Evolutionary conservation across 225 moss, liverwort and hornwort species (phyloP).

Genomic region (Climacium dendroides): DNA sequence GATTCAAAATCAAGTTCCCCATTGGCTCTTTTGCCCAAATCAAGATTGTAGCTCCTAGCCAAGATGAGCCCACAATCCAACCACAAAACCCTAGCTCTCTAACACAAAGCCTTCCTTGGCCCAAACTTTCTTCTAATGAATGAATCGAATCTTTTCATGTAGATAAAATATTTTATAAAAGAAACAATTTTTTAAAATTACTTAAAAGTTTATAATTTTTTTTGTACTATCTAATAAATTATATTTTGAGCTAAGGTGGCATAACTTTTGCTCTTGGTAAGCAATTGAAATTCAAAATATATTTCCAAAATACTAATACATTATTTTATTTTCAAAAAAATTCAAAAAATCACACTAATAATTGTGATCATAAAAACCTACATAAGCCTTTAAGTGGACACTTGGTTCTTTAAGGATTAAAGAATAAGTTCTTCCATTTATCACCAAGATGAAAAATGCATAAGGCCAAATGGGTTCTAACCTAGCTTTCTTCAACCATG

Average conservation of each 20-base stretch:
- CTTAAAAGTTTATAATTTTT: too few species aligned
- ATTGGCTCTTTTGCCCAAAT: too few species aligned
- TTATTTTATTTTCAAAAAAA: not conserved
- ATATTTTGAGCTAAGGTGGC: too few species aligned
- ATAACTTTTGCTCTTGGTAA: accelerated
- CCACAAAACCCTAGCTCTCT: too few species aligned
- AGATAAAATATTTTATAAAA: not conserved
- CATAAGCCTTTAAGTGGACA: not conserved
- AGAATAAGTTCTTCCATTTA: not conserved
- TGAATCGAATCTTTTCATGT: not conserved
- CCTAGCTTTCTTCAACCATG: not conserved
- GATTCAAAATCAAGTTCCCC: too few species aligned
- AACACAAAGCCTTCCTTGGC: too few species aligned
- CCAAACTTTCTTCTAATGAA: not conserved
- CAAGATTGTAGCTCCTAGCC: too few species aligned
- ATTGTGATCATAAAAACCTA: not conserved
- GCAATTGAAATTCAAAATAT: too few species aligned
- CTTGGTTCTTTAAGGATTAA: not conserved
- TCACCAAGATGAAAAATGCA: not conserved
- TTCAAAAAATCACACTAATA: not conserved
- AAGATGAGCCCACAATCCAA: too few species aligned
- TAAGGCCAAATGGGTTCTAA: not conserved
- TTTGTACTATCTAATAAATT: too few species aligned
- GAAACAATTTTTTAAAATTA: too few species aligned
- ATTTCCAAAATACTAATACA: too few species aligned